Conservation (phyloP, 768 basidiomycete species). For the Mycena capillaripes region DNA sequence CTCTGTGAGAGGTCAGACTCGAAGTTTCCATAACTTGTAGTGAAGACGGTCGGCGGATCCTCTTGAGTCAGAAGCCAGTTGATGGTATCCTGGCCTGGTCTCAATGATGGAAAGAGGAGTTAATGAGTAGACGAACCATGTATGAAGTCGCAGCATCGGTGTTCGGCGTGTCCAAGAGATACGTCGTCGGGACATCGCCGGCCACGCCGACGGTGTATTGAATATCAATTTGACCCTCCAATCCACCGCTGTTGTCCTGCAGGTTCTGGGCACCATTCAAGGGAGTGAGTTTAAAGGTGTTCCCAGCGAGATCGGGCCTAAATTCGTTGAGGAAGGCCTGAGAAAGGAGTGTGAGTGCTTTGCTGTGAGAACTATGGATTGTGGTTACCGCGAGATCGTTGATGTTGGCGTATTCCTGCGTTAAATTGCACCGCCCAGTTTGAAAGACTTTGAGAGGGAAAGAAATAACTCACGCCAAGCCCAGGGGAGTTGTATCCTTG, state of each 20-base stretch:
- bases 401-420: slow-evolving; percentile 19
- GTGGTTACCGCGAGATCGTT: not conserved
- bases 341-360: not conserved
- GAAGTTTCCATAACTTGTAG: slow-evolving; percentile 11
- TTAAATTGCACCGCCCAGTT: not conserved
- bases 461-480: slow-evolving; percentile 11
- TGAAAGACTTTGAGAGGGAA: not conserved
- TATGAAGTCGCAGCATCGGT: slow-evolving; percentile 9
- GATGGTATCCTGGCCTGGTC: slow-evolving; percentile 8
- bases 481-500: slow-evolving; percentile 11
- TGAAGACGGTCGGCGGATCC: slow-evolving; percentile 16
- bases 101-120: not conserved
- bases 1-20: slow-evolving; percentile 7
- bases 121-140: slow-evolving; percentile 13
- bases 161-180: not conserved
- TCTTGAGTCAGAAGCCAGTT: slow-evolving; percentile 19
- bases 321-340: slow-evolving; percentile 1
- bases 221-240: too few relatives aligned
- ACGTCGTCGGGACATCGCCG: slow-evolving; percentile 12
- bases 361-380: not conserved
- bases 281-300: not conserved
- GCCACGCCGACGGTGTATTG: too few relatives aligned
- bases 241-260: too few relatives aligned
- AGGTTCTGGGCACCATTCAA: too few relatives aligned
- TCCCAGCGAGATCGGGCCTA: slow-evolving; percentile 14